phyloP scores from a whole-genome alignment of 257 asterid species.

The Solanum etuberosum region DNA sequence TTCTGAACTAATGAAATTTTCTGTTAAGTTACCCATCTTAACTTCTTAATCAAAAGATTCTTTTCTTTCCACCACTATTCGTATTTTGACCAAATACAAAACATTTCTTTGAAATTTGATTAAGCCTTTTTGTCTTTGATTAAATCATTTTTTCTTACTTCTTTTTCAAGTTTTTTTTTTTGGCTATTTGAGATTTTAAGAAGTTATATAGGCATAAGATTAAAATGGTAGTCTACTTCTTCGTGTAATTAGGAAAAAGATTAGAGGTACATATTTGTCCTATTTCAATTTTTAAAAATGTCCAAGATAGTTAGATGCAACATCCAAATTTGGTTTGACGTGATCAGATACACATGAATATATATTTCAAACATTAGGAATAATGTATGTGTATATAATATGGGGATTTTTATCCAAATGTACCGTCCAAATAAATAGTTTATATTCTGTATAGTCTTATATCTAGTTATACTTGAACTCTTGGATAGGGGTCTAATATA shows the following conservation, averaged over 20 bases:
- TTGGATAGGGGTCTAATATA: no score
- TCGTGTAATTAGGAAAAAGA: neutral
- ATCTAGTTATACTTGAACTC: no score
- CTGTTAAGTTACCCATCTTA: neutral
- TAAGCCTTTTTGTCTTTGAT: neutral
- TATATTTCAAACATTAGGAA: neutral
- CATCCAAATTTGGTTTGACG: neutral
- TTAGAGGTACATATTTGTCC: neutral
- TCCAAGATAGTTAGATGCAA: neutral
- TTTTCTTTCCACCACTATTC: neutral
- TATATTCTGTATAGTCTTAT: fast-evolving
- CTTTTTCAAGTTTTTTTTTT: no score
- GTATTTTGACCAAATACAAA: neutral
- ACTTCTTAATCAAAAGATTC: neutral
- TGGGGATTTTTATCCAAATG: neutral
- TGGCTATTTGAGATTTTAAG: neutral
- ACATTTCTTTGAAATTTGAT: no score
- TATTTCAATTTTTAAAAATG: no score
- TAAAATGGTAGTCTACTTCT: neutral
- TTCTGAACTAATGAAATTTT: no score
- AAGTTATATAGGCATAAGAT: neutral
- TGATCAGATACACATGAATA: no score
- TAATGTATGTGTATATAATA: neutral
- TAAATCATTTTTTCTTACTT: neutral
- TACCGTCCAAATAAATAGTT: neutral